Base-by-base conservation (phyloP, 2,329 filamentous ascomycete genomes). In the Corinectria fuckeliana region DNA sequence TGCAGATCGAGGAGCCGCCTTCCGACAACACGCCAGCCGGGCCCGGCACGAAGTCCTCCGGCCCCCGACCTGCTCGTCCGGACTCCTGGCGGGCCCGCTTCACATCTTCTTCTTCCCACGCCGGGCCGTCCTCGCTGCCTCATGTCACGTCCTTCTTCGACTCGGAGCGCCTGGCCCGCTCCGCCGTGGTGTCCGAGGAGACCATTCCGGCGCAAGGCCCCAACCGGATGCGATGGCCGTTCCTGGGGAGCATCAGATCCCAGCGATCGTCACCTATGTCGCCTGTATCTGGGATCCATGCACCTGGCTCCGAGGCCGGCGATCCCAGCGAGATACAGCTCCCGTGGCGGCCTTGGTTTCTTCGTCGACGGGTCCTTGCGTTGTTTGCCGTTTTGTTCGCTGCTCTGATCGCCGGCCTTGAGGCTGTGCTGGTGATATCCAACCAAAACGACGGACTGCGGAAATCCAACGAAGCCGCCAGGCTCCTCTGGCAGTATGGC, bases 401-500 rank as follows among this genome's bases (percentile, higher is more conserved):
- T 2, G 67, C 57, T 5, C 61, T 76, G 1, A 58, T 75, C 11
- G 68, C 70, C 6, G 66, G 67, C 3, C 56, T 76, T 1, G 74
- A 77, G 57, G 69, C 66, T 1, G 66, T 74, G 18, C 65, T 74
- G 9, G 68, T 70, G 26, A 50, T 75, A 18, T 78, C 76, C 0
- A 63, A 67, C 20, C 64, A 57, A 21, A 71, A 73, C 38, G 65
- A 65, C 10, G 75, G 75, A 1, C 60, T 77, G 11, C 68, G 68
- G 5, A 61, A 67, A 8, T 70, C 64, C 0, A 62, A 67, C 26
- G 52, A 65, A 18, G 62, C 60, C 14, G 63, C 71, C 7, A 71
- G 75, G 26, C 77, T 77, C 30, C 50, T 77, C 23, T 79, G 76
- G 72, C 73, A 77, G 49, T 76, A 77, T 50, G 72, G 70, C 11